Evolutionary conservation across 208 protist genomes (phyloP).

Genomic region (Entamoeba dispar): DNA sequence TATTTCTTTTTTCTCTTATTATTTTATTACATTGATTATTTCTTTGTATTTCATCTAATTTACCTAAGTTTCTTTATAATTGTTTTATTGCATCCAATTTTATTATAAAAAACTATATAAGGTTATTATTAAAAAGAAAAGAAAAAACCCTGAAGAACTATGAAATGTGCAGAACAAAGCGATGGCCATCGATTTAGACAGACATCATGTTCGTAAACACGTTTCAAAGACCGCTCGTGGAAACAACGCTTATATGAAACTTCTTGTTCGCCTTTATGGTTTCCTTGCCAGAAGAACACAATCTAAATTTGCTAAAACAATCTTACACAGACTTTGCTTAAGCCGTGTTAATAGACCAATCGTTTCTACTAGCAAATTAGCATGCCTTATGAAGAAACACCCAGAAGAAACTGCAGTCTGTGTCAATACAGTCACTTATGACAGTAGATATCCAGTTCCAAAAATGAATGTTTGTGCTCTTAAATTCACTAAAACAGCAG

Average conservation of each 20-base stretch:
- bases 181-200: background rate
- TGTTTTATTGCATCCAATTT: no score
- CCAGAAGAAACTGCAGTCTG: slow-evolving; percentile 81
- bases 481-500: slow-evolving; percentile 83
- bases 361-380: slow-evolving; percentile 74
- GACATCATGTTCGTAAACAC: background rate
- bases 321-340: slow-evolving; percentile 79
- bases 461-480: slow-evolving; percentile 75
- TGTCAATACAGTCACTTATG: slow-evolving; percentile 91
- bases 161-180: no score
- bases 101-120: no score
- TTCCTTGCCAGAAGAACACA: slow-evolving; percentile 45
- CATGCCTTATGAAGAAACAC: slow-evolving; percentile 54
- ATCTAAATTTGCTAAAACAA: slow-evolving; percentile 84
- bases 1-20: no score
- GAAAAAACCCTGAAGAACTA: no score
- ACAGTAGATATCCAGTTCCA: slow-evolving; percentile 64
- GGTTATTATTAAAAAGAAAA: no score
- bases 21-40: no score
- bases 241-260: background rate
- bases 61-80: no score
- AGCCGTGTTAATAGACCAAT: slow-evolving; percentile 74
- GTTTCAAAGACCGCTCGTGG: background rate
- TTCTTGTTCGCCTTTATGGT: background rate
- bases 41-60: no score